Base-by-base conservation (phyloP, 768 basidiomycete genomes). In the Albatrellus ellisii region DNA sequence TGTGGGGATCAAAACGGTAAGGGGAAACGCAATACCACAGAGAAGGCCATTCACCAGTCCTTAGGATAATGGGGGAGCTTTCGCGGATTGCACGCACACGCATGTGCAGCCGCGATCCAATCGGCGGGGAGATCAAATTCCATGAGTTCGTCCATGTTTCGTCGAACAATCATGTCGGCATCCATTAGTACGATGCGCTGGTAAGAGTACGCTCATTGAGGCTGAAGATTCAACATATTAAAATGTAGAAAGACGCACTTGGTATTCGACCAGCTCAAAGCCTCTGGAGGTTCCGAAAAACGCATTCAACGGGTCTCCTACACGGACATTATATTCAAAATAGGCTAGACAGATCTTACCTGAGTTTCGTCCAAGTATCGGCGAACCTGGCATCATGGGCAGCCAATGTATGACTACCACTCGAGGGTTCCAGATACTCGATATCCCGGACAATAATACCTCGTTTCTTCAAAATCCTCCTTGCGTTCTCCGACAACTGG, bases 61-160 rank as follows among this genome's bases (percentile, higher is more conserved):
- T 60, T 52, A 6, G 94, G 94, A 61, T 99, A 99, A 58, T 92
- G 87, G 2, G 68, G 46, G 15, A 94, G 57, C 55, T 76, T 80
- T 28, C 77, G 73, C 6, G 92, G 94, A 60, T 99, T 99, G 64
- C 94, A 99, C 3, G 90, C 79, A 55, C 94, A 99, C 11, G 77
- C 91, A 50, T 94, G 92, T 0, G 67, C 72, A 1, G 90, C 91
- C 4, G 88, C 91, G 44, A 97, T 91, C 59, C 79, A 76, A 47
- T 78, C 85, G 15, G 58, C 45, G 2, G 68, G 69, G 4, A 94
- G 62, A 24, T 63, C 54, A 14, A 74, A 44, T 21, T 68, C 62
- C 59, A 73, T 61, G 40, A 86, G 59, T 34, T 80, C 75, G 60
- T 94, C 91, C 79, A 94, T 89, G 54, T 87, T 90, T 37, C 62